Conservation (phyloP, 257 asterid species). For the Thymus quinquecostatus region DNA sequence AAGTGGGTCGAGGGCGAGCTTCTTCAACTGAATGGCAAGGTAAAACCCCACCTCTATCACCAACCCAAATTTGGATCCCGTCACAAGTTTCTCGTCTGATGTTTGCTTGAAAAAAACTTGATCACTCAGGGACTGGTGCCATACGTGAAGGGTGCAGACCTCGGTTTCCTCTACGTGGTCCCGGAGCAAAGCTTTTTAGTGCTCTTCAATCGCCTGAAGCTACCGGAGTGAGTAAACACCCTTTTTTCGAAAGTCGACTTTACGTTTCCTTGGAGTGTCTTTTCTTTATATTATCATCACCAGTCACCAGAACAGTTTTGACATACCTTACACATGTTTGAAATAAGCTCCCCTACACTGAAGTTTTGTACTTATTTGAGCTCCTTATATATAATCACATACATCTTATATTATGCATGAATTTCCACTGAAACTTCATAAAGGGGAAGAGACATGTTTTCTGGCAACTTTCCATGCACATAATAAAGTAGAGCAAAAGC, state of each 20-base stretch:
- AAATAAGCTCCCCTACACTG: slow-evolving; percentile 9
- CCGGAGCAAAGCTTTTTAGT: slow-evolving; percentile 96
- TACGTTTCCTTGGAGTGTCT: slow-evolving; percentile 4
- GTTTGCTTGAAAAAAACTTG: not conserved
- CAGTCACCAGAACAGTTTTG: slow-evolving; percentile 28
- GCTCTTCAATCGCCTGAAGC: slow-evolving; percentile 81
- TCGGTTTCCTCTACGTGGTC: slow-evolving; percentile 82
- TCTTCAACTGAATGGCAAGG: slow-evolving; percentile 91
- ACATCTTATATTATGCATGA: not conserved
- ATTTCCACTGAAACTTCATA: not conserved
- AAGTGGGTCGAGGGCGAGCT: slow-evolving; percentile 98
- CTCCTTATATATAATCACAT: not conserved
- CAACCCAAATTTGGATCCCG: slow-evolving; percentile 5
- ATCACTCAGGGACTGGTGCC: slow-evolving; percentile 75
- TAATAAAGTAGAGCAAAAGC: slow-evolving; percentile 36
- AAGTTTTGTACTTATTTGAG: slow-evolving; percentile 30
- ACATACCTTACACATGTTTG: slow-evolving; percentile 22
- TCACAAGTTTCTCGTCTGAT: not conserved
- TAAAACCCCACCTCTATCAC: slow-evolving; percentile 26
- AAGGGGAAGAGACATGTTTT: slow-evolving; percentile 35
- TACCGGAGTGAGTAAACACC: slow-evolving; percentile 55
- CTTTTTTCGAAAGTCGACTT: not conserved
- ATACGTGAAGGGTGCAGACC: slow-evolving; percentile 86
- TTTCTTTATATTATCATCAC: slow-evolving; percentile 9
- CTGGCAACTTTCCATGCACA: slow-evolving; percentile 31